Base-by-base conservation (phyloP, 768 basidiomycete species). In the Zangia roseola region DNA sequence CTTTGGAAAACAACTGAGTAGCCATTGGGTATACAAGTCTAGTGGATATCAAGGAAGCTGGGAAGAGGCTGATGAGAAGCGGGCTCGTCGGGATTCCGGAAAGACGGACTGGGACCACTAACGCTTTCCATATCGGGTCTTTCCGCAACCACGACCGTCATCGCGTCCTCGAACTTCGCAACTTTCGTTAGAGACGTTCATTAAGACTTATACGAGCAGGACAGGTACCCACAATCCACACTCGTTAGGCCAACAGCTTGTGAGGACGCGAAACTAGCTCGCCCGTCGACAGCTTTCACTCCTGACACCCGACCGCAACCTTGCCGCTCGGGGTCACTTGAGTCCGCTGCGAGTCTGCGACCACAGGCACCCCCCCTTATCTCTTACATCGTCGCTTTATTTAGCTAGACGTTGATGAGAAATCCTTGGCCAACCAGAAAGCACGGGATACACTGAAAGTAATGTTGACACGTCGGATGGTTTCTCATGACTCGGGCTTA, bases 1-100 rank as follows among this genome's bases (percentile, higher is more conserved):
- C 69, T 10, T 61, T 52, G 34, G 73, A 62, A 19, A 76, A 62
- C 9, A 68, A 26, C 10, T 50, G 53, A 23, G 33, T 41, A 10
- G 62, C 53, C 67, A 69, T 69, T 30, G 40, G 46, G 43, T 50
- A 58, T 56, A 44, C 14, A 19, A 12, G 30, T 45, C 51, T 59
- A 49, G 43, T 17, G 31, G 54, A 58, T 53, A 52, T 50, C 31
- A n/a, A n/a, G 9, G 0, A 23, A 35, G 16, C 28, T 28, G 28
- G 28, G 40, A 13, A 40, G 24, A 26, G 13, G 40, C 47, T 28
- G 13, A 21, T 38, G 26, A 16, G 37, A 13, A 38, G 16, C 13
- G 12, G 43, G 48, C 46, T 13, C 25, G 28, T 17, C 12, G 17
- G 31, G 8, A 14, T 31, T 31, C 33, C 45, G 43, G 43, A 25